Base-by-base conservation (phyloP, 2,329 filamentous ascomycete species). In the Talaromyces sp. region DNA sequence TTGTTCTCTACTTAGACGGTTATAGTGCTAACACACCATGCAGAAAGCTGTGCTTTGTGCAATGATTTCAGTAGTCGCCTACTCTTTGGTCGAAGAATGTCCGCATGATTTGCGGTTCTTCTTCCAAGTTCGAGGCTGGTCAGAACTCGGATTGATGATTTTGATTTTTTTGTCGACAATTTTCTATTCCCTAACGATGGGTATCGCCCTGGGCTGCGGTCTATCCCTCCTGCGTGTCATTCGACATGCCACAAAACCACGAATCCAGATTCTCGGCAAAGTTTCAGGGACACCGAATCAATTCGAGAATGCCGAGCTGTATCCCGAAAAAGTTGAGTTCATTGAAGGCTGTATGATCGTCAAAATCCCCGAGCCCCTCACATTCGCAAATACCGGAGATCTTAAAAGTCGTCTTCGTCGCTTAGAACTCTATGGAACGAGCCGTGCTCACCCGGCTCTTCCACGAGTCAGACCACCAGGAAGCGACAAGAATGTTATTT, bases 291-390 rank as follows among this genome's bases (percentile, higher is more conserved):
- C 91, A 0, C 77, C 77, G 0, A 86, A 90, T 69, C 87, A 87
- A 5, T 97, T 96, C 72, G 91, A 94, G 69, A 96, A 96, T 71
- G 93, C 93, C 1, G 93, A 89, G 71, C 72, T 89, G 0, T 86
- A 90, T 64, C 86, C 89, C 0, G 87, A 90, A 52, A 84, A 85
- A 33, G 83, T 98, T 3, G 94, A 98, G 75, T 93, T 96, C 72
- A 86, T 97, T 62, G 93, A 97, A 69, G 92, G 94, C 16, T 96
- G 91, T 67, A 82, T 99, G 10, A 97, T 99, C 66, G 92, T 98
- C 72, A 98, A 98, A 82, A 98, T 99, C 63, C 94, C 95, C 0
- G 95, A 99, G 74, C 95, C 95, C 0, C 82, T 99, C 60, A 98
- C 94, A 0, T 99, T 99, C 76, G 94, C 94, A 73, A 99, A 99